Evolutionary conservation across 805 yeast genomes (phyloP).

Genomic region (Tetrapisispora iriomotensis): DNA sequence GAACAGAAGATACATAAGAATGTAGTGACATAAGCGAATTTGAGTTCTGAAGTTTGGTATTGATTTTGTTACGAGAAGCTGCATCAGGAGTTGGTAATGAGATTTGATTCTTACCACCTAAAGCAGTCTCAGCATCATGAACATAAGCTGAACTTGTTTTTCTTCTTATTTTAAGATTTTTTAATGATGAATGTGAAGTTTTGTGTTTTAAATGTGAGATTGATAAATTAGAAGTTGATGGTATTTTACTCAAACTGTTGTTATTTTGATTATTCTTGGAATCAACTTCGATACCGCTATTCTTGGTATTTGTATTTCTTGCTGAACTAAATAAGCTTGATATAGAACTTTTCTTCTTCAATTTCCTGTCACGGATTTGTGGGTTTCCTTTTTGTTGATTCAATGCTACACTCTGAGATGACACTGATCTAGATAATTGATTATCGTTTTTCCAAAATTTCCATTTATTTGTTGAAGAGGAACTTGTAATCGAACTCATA

Average conservation of each 20-base stretch:
- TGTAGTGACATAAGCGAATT: conserved; percentile 24
- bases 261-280: neutral
- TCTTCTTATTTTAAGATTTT: conserved; percentile 22
- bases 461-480: conserved; percentile 17
- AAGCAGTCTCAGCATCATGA: conserved; percentile 5
- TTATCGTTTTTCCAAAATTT: conserved; percentile 27
- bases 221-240: conserved; percentile 19
- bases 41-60: conserved; percentile 40
- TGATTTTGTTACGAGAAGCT: conserved; percentile 44
- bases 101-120: conserved; percentile 27
- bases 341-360: conserved; percentile 1
- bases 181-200: conserved; percentile 27
- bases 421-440: neutral
- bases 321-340: conserved; percentile 1
- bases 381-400: neutral
- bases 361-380: neutral
- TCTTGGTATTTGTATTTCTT: conserved; percentile 2
- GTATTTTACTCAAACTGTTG: conserved; percentile 5
- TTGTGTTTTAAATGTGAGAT: conserved; percentile 22
- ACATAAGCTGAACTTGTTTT: conserved; percentile 15
- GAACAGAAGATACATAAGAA: conserved; percentile 13
- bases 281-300: neutral
- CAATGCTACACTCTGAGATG: neutral
- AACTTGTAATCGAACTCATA: conserved; percentile 12
- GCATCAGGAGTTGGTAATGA: conserved; percentile 52